phyloP scores from a whole-genome alignment of 139 green algal species.

The Zygnema circumcarinatum region DNA sequence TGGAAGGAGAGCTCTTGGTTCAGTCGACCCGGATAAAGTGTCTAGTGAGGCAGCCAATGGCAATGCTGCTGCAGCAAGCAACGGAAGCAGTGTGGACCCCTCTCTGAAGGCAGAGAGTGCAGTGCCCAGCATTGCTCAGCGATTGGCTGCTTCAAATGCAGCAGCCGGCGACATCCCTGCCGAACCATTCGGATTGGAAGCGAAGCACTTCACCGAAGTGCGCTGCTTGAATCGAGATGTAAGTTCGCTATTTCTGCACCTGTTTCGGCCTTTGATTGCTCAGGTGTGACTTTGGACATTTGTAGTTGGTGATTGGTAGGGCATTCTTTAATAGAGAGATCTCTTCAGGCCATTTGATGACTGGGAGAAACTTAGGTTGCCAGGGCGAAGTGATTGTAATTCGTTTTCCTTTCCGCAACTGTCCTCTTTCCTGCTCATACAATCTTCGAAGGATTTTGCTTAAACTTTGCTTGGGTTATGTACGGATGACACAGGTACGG shows the following conservation, averaged over 20 bases:
- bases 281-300: too few species aligned
- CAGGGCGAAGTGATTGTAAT: too few species aligned
- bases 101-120: slow-evolving; percentile 42
- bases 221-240: slow-evolving; percentile 76
- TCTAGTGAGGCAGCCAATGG: neutral
- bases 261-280: too few species aligned
- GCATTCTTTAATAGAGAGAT: too few species aligned
- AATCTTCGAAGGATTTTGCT: too few species aligned
- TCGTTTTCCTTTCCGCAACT: too few species aligned
- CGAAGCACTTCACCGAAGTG: slow-evolving; percentile 85
- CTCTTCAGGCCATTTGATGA: too few species aligned
- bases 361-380: too few species aligned
- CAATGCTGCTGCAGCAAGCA: neutral
- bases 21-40: neutral
- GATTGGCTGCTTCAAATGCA: slow-evolving; percentile 50
- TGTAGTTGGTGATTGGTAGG: too few species aligned
- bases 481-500: slow-evolving; percentile 68
- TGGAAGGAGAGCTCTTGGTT: slow-evolving; percentile 61
- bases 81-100: slow-evolving; percentile 26
- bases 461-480: too few species aligned
- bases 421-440: too few species aligned
- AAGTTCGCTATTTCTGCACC: neutral
- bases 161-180: slow-evolving; percentile 64
- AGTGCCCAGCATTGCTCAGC: slow-evolving; percentile 41
- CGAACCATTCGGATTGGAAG: slow-evolving; percentile 80